A percentile compares a stretch with the other conserved stretches of the same genome.
phyloP scores from a whole-genome alignment of 208 protist species.

The Crithidia fasciculata region DNA sequence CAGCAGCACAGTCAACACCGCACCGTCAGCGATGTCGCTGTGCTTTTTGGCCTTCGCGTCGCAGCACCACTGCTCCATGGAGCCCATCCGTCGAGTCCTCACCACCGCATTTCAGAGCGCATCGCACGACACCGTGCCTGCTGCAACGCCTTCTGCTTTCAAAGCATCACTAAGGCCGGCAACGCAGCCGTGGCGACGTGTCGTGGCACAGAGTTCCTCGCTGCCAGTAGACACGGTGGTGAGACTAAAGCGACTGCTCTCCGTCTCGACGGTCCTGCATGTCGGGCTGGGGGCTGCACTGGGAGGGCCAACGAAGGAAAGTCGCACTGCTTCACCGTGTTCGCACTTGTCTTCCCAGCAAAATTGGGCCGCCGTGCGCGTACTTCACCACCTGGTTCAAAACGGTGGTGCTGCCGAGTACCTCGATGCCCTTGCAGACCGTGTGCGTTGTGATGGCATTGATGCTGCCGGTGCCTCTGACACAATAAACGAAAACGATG shows the following conservation, averaged over 20 bases:
- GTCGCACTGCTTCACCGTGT: background rate
- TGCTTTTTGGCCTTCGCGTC: conserved; percentile 14
- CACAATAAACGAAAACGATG: no score
- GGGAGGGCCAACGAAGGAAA: background rate
- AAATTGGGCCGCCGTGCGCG: conserved; percentile 12
- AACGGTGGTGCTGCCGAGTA: conserved; percentile 22
- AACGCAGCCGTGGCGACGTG: no score
- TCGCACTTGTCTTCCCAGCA: background rate
- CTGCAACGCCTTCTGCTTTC: no score
- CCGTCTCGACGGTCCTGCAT: conserved; percentile 20
- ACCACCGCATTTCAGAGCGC: background rate
- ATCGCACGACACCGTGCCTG: no score
- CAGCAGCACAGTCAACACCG: no score
- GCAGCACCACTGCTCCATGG: conserved; percentile 1
- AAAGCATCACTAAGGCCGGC: no score
- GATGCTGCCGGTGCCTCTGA: background rate
- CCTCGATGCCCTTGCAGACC: conserved; percentile 4
- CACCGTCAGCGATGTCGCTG: background rate
- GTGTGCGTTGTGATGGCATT: background rate
- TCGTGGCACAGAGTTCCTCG: background rate
- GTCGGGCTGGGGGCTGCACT: conserved; percentile 13
- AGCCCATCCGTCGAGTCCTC: background rate
- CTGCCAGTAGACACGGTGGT: background rate
- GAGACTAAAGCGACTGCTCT: background rate
- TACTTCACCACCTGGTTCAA: conserved; percentile 9